These are phyloP conservation scores for Daldinia eschscholtzii DNA, from an alignment of 2,329 filamentous ascomycete species.

Conservation along the genomic window DNA sequence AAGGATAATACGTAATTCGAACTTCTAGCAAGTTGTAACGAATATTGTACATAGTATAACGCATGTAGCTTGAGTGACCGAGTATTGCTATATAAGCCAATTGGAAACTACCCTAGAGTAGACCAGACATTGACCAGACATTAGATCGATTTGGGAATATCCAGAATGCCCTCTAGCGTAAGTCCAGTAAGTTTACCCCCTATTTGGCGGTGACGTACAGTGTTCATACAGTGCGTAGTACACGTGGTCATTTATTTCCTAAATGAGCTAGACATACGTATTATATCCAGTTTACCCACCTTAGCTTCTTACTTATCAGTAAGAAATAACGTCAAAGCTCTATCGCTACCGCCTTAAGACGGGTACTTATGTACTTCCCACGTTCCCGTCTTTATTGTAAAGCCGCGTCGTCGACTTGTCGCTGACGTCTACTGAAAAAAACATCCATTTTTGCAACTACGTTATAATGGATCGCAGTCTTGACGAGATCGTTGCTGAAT, in stretches of 20 bases:
- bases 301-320: conserved; percentile 6
- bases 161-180: neutral
- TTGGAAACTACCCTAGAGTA: neutral
- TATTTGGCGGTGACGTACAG: conserved; percentile 18
- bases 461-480: conserved; percentile 52
- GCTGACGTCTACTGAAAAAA: conserved; percentile 16
- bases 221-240: conserved; percentile 4
- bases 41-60: neutral
- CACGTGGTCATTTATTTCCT: conserved; percentile 5
- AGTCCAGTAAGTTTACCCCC: conserved; percentile 6
- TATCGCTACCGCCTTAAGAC: conserved; percentile 6
- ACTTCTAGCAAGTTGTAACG: neutral
- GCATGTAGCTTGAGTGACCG: neutral
- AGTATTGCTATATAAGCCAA: neutral
- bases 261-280: neutral
- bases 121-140: neutral
- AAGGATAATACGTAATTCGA: neutral
- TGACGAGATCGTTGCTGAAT: conserved; percentile 55
- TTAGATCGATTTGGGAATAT: neutral
- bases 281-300: neutral
- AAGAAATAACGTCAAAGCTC: conserved; percentile 33
- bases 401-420: conserved; percentile 32
- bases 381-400: conserved; percentile 9
- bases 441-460: conserved; percentile 22
- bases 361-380: conserved; percentile 11